Conservation (phyloP, 208 protist genomes). For the Leishmania aethiopica region DNA sequence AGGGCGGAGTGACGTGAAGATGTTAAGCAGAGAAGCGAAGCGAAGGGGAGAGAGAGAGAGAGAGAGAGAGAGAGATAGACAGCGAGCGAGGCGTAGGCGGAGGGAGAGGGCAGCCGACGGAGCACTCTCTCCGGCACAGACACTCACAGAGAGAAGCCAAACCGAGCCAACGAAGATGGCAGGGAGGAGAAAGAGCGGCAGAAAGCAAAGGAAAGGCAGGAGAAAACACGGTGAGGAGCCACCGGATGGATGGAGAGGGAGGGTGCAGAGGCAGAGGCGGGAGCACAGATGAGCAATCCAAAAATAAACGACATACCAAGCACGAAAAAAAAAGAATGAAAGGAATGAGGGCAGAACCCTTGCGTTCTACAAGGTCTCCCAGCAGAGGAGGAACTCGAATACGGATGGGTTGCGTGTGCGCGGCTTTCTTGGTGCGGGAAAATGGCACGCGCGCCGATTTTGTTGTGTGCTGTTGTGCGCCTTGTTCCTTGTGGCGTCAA, state of each 20-base stretch:
- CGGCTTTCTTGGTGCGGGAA: background rate
- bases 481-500: too few relatives aligned
- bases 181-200: background rate
- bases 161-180: background rate
- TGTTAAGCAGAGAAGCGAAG: background rate
- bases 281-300: background rate
- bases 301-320: background rate
- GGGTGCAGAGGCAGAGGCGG: background rate
- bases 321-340: too few relatives aligned
- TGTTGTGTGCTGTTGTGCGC: too few relatives aligned
- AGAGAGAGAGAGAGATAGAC: background rate
- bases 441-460: too few relatives aligned
- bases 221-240: background rate
- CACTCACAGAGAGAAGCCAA: background rate
- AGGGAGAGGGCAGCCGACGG: background rate
- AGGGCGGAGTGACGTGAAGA: background rate
- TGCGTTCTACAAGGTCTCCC: background rate
- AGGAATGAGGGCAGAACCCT: too few relatives aligned
- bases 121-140: background rate
- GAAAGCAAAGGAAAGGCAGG: background rate
- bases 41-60: background rate
- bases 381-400: background rate
- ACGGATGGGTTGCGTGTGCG: background rate
- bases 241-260: background rate
- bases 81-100: background rate